These are phyloP conservation scores for Rhododendron henanense DNA, from an alignment of 148 eudicot genomes.

Conservation along the genomic window DNA sequence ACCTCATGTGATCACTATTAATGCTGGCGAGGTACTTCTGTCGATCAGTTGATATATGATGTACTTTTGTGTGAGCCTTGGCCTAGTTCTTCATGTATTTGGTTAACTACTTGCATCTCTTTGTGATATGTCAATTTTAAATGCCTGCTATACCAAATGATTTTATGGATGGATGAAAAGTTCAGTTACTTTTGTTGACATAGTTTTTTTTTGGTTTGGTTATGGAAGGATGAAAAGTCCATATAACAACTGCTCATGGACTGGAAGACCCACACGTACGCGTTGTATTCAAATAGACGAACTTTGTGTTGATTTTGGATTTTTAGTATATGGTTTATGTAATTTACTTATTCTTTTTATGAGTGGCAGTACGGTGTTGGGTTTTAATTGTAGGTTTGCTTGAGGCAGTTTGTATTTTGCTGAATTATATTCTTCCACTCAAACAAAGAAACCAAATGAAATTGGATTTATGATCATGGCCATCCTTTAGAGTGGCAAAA, in stretches of 20 bases:
- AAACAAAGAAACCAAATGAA: not conserved
- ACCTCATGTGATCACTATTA: slow-evolving; percentile 80
- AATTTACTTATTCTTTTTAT: not conserved
- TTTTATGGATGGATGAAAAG: not conserved
- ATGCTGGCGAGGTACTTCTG: slow-evolving; percentile 56
- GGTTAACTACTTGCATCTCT: not conserved
- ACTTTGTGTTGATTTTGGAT: not conserved
- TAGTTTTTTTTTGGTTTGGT: not conserved
- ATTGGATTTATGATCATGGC: not conserved
- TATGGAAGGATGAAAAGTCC: not conserved
- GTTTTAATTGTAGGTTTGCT: not conserved
- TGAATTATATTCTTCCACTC: not conserved
- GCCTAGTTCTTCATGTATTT: not conserved
- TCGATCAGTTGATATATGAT: not conserved
- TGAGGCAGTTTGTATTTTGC: not conserved
- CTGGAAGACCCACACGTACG: too few species aligned
- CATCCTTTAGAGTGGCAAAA: not conserved
- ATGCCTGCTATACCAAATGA: not conserved
- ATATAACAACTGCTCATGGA: not conserved
- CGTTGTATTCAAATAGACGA: not conserved
- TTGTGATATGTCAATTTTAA: not conserved
- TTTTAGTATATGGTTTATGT: not conserved
- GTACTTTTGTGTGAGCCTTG: not conserved
- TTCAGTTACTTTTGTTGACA: not conserved
- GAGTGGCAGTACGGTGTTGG: not conserved